phyloP scores from a whole-genome alignment of 2,329 filamentous ascomycete species.

The Verticillium alfalfae region DNA sequence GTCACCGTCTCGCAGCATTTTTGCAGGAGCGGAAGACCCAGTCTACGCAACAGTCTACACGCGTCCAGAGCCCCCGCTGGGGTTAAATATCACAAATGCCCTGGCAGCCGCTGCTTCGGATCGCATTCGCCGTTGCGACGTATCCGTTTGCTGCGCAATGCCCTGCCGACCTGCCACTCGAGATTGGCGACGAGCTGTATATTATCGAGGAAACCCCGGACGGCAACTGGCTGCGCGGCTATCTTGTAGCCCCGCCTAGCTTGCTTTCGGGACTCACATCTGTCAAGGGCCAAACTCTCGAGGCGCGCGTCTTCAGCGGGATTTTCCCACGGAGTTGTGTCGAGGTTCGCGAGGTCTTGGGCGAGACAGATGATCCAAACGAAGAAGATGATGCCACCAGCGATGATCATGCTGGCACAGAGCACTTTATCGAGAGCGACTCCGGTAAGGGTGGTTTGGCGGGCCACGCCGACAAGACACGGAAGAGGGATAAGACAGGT shows the following conservation, averaged over 20 bases:
- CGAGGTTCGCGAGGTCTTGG: slow-evolving; percentile 87
- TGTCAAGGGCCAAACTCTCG: slow-evolving; percentile 85
- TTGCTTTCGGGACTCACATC: slow-evolving; percentile 87
- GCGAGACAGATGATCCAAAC: slow-evolving; percentile 57
- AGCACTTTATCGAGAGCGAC: slow-evolving; percentile 30
- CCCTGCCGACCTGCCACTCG: slow-evolving; percentile 87
- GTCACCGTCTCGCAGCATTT: background rate
- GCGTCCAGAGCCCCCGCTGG: background rate
- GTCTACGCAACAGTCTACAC: background rate
- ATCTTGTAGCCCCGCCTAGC: slow-evolving; percentile 89
- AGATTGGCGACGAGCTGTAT: slow-evolving; percentile 97
- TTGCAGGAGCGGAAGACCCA: background rate
- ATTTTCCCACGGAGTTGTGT: slow-evolving; percentile 95
- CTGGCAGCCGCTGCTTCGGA: slow-evolving; percentile 94
- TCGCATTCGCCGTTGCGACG: slow-evolving; percentile 95
- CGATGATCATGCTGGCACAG: slow-evolving; percentile 3
- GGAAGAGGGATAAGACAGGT: background rate
- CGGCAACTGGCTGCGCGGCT: slow-evolving; percentile 90
- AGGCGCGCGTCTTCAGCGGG: slow-evolving; percentile 95
- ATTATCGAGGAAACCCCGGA: slow-evolving; percentile 95
- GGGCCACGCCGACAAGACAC: slow-evolving; percentile 27
- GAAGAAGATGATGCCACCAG: slow-evolving; percentile 24
- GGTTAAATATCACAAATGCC: slow-evolving; percentile 56
- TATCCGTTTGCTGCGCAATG: slow-evolving; percentile 87
- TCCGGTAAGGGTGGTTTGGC: slow-evolving; percentile 50